A percentile compares a stretch with the other conserved stretches of the same genome.
These are phyloP conservation scores for Baeospora myosura DNA, from an alignment of 1,284 basidiomycete species.

Conservation along the genomic window DNA sequence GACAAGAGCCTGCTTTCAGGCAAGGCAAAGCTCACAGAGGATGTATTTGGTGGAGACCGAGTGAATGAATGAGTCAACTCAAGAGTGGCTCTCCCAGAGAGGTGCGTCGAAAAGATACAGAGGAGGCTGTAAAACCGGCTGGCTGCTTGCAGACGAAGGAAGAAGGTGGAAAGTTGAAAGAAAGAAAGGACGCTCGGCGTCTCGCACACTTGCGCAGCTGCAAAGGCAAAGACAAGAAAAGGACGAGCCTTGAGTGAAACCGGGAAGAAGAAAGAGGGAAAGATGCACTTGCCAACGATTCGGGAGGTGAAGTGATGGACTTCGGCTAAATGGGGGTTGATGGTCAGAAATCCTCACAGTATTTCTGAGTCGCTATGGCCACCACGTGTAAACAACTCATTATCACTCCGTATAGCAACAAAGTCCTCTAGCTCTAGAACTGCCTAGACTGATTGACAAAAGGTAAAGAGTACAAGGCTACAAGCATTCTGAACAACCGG, in stretches of 20 bases:
- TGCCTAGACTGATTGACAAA: too few relatives aligned
- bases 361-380: neutral
- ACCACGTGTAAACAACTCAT: too few relatives aligned
- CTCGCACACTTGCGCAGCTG: slow-evolving; percentile 39
- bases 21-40: neutral
- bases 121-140: slow-evolving; percentile 24
- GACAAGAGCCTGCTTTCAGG: neutral
- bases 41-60: neutral
- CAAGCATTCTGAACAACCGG: too few relatives aligned
- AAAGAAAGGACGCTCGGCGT: slow-evolving; percentile 51
- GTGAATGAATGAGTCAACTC: neutral
- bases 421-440: too few relatives aligned
- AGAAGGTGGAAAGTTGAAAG: slow-evolving; percentile 18
- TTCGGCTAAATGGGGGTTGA: slow-evolving; percentile 3
- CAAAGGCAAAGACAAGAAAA: slow-evolving; percentile 23
- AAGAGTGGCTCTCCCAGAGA: slow-evolving; percentile 13
- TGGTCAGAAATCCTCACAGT: neutral
- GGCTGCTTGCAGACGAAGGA: slow-evolving; percentile 14
- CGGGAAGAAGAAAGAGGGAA: slow-evolving; percentile 6
- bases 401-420: too few relatives aligned
- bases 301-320: neutral
- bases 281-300: slow-evolving; percentile 8
- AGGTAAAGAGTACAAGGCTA: too few relatives aligned
- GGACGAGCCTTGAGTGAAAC: too few relatives aligned
- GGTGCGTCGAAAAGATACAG: slow-evolving; percentile 17